Conservation (phyloP, 345 rosid genomes). For the Citrus unshiu region DNA sequence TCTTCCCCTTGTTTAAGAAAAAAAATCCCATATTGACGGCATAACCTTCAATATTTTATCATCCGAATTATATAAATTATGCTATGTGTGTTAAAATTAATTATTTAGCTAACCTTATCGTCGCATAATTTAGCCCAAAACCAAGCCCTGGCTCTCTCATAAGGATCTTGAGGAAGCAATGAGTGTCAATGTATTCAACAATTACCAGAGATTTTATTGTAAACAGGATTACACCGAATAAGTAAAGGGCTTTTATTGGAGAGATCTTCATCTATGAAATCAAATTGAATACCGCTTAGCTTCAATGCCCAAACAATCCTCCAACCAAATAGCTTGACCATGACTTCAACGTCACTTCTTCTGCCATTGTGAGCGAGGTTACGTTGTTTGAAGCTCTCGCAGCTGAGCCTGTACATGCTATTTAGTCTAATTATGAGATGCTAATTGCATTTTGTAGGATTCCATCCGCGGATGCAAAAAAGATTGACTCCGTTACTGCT, state of each 20-base stretch:
- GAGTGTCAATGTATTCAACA: slow-evolving; percentile 36
- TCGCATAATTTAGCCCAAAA: slow-evolving; percentile 31
- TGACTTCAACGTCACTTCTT: slow-evolving; percentile 29
- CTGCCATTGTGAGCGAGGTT: background rate
- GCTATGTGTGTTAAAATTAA: background rate
- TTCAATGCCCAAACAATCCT: slow-evolving; percentile 34
- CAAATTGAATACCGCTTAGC: slow-evolving; percentile 22
- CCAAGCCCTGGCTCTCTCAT: slow-evolving; percentile 21
- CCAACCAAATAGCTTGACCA: slow-evolving; percentile 28
- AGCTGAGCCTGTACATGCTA: no score
- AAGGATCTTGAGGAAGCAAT: slow-evolving; percentile 24
- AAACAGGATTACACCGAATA: slow-evolving; percentile 24
- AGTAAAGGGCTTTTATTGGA: slow-evolving; percentile 26
- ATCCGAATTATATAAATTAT: no score
- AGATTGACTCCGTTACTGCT: no score
- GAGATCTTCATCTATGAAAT: slow-evolving; percentile 29
- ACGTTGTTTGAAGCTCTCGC: no score
- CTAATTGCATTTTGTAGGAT: no score
- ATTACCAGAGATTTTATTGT: slow-evolving; percentile 21
- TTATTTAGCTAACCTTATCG: slow-evolving; percentile 17
- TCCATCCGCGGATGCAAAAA: no score
- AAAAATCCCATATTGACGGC: slow-evolving; percentile 15
- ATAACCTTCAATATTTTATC: slow-evolving; percentile 7
- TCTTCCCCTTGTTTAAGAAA: slow-evolving; percentile 21
- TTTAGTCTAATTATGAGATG: no score